These are phyloP conservation scores for Geotrichum ghanense DNA, from an alignment of 805 yeast species.

Conservation along the genomic window DNA sequence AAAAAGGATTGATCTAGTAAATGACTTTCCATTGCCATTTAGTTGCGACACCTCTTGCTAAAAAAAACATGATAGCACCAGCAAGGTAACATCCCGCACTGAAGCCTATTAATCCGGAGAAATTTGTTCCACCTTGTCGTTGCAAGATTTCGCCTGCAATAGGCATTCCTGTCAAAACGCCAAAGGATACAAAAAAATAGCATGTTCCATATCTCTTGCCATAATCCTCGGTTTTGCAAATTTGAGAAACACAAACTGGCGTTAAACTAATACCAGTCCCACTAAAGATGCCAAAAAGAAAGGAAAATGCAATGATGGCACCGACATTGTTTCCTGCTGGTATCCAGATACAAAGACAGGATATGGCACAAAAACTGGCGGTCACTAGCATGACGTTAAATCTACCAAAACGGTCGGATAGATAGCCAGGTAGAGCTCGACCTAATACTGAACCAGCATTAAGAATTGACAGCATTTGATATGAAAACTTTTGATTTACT, in stretches of 20 bases:
- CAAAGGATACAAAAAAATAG: conserved; percentile 35
- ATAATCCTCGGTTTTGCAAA: conserved; percentile 51
- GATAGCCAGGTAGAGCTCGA: conserved; percentile 41
- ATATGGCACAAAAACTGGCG: conserved; percentile 34
- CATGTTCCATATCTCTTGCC: conserved; percentile 62
- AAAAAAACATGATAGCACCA: conserved; percentile 17
- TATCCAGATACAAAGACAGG: conserved; percentile 50
- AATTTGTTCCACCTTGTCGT: conserved; percentile 17
- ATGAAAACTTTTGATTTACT: conserved; percentile 14
- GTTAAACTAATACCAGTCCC: conserved; percentile 54
- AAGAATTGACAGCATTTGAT: conserved; percentile 22
- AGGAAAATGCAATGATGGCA: conserved; percentile 41
- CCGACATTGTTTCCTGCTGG: conserved; percentile 38
- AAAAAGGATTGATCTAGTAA: background rate
- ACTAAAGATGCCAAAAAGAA: conserved; percentile 43
- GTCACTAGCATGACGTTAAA: conserved; percentile 45
- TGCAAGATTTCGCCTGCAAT: conserved; percentile 24
- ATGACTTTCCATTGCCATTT: background rate
- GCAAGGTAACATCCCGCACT: conserved; percentile 21
- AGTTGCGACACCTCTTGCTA: conserved; percentile 14
- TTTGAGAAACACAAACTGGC: conserved; percentile 59
- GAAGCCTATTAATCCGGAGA: conserved; percentile 24
- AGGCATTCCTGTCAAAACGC: conserved; percentile 28
- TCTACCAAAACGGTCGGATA: conserved; percentile 44
- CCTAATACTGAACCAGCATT: conserved; percentile 36